Evolutionary conservation across 495 filamentous ascomycete species (phyloP).

Genomic region (Echria macrotheca): DNA sequence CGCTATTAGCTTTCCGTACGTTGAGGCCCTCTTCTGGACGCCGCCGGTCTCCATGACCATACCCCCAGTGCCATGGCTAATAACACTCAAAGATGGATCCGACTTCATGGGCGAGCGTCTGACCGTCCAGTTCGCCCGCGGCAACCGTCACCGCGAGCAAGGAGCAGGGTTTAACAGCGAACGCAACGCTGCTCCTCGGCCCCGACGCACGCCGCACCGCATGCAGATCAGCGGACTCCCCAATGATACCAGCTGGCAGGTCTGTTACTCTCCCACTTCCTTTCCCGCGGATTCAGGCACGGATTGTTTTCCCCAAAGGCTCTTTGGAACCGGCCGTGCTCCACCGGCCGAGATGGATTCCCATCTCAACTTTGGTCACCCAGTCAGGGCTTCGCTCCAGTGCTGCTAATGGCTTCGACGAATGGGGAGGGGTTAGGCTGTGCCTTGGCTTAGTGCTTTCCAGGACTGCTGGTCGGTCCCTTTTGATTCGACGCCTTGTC

Average conservation of each 20-base stretch:
- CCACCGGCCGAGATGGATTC: slow-evolving; percentile 12
- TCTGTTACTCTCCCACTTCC: slow-evolving; percentile 72
- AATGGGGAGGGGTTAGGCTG: slow-evolving; percentile 5
- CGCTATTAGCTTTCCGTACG: slow-evolving; percentile 51
- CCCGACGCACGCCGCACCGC: slow-evolving; percentile 86
- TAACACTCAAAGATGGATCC: slow-evolving; percentile 70
- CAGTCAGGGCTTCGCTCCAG: slow-evolving; percentile 13
- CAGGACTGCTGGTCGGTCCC: not conserved
- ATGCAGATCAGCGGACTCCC: slow-evolving; percentile 98
- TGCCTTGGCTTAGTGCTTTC: slow-evolving; percentile 4
- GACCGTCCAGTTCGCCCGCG: slow-evolving; percentile 96
- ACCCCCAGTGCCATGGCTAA: slow-evolving; percentile 33
- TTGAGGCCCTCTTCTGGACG: slow-evolving; percentile 31
- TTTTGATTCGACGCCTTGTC: slow-evolving; percentile 1
- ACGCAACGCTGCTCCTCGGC: slow-evolving; percentile 77
- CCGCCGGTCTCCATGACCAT: slow-evolving; percentile 18
- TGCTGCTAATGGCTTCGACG: slow-evolving; percentile 1
- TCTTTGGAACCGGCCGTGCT: slow-evolving; percentile 19
- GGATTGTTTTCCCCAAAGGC: slow-evolving; percentile 25
- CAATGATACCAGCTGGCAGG: slow-evolving; percentile 99
- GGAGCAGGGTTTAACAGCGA: slow-evolving; percentile 51
- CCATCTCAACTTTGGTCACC: slow-evolving; percentile 16
- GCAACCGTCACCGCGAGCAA: slow-evolving; percentile 77
- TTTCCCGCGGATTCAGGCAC: slow-evolving; percentile 39
- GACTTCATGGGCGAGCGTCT: slow-evolving; percentile 96